Conservation (phyloP, 805 yeast species). For the Barnettozyma wickerhamii region DNA sequence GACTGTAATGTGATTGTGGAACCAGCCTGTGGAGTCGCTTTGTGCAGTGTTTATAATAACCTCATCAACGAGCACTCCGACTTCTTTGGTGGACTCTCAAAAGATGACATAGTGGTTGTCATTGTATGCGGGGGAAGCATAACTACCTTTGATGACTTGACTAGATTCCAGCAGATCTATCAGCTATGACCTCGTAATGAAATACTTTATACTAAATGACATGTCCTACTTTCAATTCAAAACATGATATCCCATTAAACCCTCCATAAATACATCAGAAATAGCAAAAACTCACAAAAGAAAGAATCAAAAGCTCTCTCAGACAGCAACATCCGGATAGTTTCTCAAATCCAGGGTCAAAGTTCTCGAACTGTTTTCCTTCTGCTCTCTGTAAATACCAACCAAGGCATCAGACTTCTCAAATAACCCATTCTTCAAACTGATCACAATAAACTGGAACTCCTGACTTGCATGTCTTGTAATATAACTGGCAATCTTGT, state of each 20-base stretch:
- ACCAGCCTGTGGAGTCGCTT: constrained; percentile 73
- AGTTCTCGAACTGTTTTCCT: constrained; percentile 65
- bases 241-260: no score
- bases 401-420: constrained; percentile 88
- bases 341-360: constrained; percentile 68
- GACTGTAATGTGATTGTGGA: constrained; percentile 53
- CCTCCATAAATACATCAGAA: no score
- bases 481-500: constrained; percentile 82
- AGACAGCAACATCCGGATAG: constrained; percentile 38
- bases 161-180: constrained; percentile 13
- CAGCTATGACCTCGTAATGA: constrained; percentile 1
- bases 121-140: constrained; percentile 58
- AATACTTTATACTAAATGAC: background rate
- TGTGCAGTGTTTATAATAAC: constrained; percentile 45
- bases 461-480: constrained; percentile 67
- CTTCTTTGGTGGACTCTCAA: constrained; percentile 26
- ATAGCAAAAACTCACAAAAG: no score
- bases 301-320: no score
- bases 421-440: constrained; percentile 81
- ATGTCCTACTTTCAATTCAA: no score
- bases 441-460: constrained; percentile 89
- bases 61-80: constrained; percentile 28
- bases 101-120: constrained; percentile 44
- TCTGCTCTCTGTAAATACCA: constrained; percentile 85
- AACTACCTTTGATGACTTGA: constrained; percentile 28